Evolutionary conservation across 176 grass and related monocot species (phyloP).

Genomic region (Pharus latifolius): DNA sequence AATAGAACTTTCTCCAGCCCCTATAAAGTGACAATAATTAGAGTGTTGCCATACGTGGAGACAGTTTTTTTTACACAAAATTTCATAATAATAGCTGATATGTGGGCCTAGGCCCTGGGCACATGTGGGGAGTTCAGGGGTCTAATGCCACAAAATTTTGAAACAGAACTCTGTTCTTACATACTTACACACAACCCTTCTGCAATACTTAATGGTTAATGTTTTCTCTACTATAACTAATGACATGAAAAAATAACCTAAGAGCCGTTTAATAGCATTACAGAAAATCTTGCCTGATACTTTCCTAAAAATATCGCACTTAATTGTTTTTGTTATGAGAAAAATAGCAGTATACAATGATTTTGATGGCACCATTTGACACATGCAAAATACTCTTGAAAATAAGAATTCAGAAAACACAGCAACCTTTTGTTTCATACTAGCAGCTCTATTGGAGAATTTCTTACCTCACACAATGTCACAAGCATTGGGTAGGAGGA

Average conservation of each 20-base stretch:
- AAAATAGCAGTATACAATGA: not conserved
- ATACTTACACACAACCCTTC: not conserved
- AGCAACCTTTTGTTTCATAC: no score
- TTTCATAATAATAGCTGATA: not conserved
- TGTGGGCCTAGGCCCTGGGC: not conserved
- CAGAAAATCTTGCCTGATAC: not conserved
- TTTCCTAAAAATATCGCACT: not conserved
- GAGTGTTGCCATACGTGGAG: not conserved
- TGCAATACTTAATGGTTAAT: no score
- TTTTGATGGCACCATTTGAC: not conserved
- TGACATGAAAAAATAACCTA: not conserved
- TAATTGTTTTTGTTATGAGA: not conserved
- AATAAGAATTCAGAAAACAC: not conserved
- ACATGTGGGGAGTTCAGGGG: not conserved
- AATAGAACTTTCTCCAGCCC: not conserved
- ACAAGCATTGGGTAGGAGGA: slow-evolving; percentile 68
- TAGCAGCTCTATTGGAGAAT: no score
- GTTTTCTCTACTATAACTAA: not conserved
- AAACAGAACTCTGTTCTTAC: not conserved
- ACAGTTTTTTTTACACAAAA: not conserved
- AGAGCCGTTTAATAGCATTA: not conserved
- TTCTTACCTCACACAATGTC: slow-evolving; percentile 80
- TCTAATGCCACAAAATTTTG: not conserved
- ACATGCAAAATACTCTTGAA: not conserved
- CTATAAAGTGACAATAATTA: not conserved